Evolutionary conservation across 2,329 filamentous ascomycete genomes (phyloP).

Genomic region (Alternaria burnsii): DNA sequence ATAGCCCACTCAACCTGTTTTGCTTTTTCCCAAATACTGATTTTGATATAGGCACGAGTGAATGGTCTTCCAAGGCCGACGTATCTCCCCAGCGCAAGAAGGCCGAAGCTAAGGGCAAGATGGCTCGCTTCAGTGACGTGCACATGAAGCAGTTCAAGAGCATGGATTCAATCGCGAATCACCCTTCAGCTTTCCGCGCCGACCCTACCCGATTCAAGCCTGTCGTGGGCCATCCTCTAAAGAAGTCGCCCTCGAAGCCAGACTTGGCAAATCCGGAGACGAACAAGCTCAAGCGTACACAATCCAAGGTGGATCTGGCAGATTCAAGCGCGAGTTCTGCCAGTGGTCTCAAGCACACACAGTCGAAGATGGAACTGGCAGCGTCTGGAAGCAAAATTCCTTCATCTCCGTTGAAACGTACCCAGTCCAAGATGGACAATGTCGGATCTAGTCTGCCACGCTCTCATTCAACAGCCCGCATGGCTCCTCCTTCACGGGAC

Average conservation of each 20-base stretch:
- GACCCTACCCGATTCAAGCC: conserved; percentile 65
- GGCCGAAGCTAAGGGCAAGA: conserved; percentile 79
- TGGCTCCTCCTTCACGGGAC: conserved; percentile 36
- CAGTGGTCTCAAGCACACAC: conserved; percentile 58
- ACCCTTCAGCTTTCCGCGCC: conserved; percentile 79
- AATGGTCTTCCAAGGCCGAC: conserved; percentile 51
- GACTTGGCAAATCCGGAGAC: conserved; percentile 55
- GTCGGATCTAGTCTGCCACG: conserved; percentile 55
- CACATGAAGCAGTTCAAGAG: conserved; percentile 93
- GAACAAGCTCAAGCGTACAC: conserved; percentile 60
- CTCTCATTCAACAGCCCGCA: conserved; percentile 46
- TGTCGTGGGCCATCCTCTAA: conserved; percentile 31
- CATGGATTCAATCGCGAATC: conserved; percentile 94
- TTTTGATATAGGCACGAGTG: conserved; percentile 29
- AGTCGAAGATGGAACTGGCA: conserved; percentile 70
- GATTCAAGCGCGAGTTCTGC: conserved; percentile 60
- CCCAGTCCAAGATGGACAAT: conserved; percentile 68
- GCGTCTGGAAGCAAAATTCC: conserved; percentile 60
- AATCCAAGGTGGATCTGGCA: conserved; percentile 71
- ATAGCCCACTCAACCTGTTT: not conserved
- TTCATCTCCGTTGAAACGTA: conserved; percentile 60
- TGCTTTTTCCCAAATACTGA: not conserved
- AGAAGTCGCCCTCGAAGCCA: conserved; percentile 54
- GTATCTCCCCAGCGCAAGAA: conserved; percentile 70
- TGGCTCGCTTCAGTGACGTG: conserved; percentile 80